phyloP scores from a whole-genome alignment of 441 rosid genomes.

The Omphalea diandra region DNA sequence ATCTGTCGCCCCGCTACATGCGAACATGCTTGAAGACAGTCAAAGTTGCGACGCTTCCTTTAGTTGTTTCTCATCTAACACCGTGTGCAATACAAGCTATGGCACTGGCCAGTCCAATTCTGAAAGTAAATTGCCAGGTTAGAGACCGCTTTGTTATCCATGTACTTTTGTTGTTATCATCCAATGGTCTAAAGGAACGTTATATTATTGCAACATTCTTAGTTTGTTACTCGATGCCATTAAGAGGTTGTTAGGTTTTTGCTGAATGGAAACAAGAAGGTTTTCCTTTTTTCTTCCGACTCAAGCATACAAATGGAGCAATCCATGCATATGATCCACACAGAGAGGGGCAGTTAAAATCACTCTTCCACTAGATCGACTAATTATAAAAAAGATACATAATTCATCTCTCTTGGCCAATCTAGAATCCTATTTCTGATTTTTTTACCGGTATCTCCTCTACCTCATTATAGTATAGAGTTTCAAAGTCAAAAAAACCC shows the following conservation, averaged over 20 bases:
- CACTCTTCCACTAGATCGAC: constrained; percentile 9
- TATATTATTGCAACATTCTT: too few relatives aligned
- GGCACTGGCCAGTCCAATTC: background rate
- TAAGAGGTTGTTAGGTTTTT: too few relatives aligned
- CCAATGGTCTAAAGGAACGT: too few relatives aligned
- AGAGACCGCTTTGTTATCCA: too few relatives aligned
- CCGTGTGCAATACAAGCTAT: background rate
- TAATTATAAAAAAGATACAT: background rate
- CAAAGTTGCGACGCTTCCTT: background rate
- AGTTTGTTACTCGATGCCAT: too few relatives aligned
- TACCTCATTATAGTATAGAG: constrained; percentile 21
- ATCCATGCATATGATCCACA: background rate
- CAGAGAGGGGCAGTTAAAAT: background rate
- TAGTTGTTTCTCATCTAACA: background rate
- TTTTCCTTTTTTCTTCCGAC: too few relatives aligned
- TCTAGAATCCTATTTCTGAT: constrained; percentile 10
- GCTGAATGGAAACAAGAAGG: too few relatives aligned
- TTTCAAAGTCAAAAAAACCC: constrained; percentile 15
- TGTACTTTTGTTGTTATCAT: too few relatives aligned
- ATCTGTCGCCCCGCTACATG: too few relatives aligned
- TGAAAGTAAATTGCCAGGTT: too few relatives aligned
- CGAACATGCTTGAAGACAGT: background rate
- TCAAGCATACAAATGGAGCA: background rate
- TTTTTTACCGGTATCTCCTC: constrained; percentile 13
- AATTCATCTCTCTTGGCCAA: constrained; percentile 9